Evolutionary conservation across 768 basidiomycete species (phyloP).

Genomic region (Mycena leptocephala): DNA sequence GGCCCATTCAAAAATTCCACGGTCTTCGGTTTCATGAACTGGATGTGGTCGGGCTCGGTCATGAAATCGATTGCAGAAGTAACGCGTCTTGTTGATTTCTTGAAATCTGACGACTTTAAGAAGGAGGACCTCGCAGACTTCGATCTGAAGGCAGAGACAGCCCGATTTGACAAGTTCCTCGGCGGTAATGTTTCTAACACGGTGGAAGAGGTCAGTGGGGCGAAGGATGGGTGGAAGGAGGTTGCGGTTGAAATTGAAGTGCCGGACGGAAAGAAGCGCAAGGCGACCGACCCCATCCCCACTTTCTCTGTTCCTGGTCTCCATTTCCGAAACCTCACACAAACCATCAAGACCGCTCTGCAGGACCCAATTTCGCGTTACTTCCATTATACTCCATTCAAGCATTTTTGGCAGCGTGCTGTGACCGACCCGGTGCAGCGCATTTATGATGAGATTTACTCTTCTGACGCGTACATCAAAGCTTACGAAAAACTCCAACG

Average conservation of each 20-base stretch:
- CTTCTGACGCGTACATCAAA: constrained; percentile 38
- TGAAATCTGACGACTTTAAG: constrained; percentile 28
- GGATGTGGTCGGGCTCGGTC: constrained; percentile 30
- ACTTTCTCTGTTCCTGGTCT: constrained; percentile 27
- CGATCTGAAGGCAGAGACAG: constrained; percentile 1
- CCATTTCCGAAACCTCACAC: constrained; percentile 29
- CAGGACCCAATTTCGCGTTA: not conserved
- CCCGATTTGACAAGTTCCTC: not conserved
- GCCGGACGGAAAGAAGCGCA: constrained; percentile 37
- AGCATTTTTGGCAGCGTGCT: constrained; percentile 39
- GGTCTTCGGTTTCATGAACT: constrained; percentile 22
- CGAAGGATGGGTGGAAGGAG: constrained; percentile 30
- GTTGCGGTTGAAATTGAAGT: constrained; percentile 30
- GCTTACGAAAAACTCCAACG: constrained; percentile 42
- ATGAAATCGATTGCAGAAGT: constrained; percentile 23
- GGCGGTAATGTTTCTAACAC: not conserved
- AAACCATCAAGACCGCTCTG: constrained; percentile 29
- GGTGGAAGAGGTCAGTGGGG: not conserved
- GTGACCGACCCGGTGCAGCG: constrained; percentile 22
- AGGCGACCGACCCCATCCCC: constrained; percentile 11
- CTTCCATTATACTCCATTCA: constrained; percentile 45
- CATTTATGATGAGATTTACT: constrained; percentile 43
- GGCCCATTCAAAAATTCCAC: constrained; percentile 23
- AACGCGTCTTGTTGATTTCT: constrained; percentile 9
- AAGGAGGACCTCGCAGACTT: constrained; percentile 20